Evolutionary conservation across 805 yeast species (phyloP).

Genomic region (Lipomyces yamadae): DNA sequence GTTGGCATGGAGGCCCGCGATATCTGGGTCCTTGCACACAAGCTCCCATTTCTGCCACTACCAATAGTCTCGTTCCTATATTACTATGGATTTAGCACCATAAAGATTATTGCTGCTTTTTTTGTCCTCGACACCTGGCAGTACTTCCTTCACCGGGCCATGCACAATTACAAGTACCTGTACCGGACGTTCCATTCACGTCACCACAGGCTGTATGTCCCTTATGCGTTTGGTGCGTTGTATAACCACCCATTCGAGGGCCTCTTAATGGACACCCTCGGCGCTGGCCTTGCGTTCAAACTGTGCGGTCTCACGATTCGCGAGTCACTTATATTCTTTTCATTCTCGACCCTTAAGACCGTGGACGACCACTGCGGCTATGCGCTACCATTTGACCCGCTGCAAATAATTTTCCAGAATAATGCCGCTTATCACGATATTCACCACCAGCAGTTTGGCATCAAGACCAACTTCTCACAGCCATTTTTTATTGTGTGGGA

Average conservation of each 20-base stretch:
- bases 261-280: constrained; percentile 84
- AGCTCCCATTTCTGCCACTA: constrained; percentile 55
- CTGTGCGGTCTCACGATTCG: constrained; percentile 69
- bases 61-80: constrained; percentile 57
- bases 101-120: constrained; percentile 68
- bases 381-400: constrained; percentile 85
- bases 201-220: constrained; percentile 92
- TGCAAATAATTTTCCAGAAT: constrained; percentile 91
- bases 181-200: constrained; percentile 88
- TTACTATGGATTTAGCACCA: constrained; percentile 63
- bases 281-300: constrained; percentile 83
- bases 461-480: constrained; percentile 90
- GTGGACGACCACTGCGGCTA: constrained; percentile 99
- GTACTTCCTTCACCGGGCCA: constrained; percentile 81
- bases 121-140: constrained; percentile 93
- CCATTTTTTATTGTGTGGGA: constrained; percentile 98
- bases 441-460: constrained; percentile 95
- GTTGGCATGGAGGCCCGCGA: constrained; percentile 34
- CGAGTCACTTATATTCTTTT: constrained; percentile 73
- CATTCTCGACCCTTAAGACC: constrained; percentile 92
- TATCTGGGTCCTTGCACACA: constrained; percentile 51
- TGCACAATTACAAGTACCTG: constrained; percentile 80
- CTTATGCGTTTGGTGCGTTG: constrained; percentile 95
- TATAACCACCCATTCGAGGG: constrained; percentile 96
- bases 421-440: constrained; percentile 96